These are phyloP conservation scores for Nothophoma quercina DNA, from an alignment of 2,329 filamentous ascomycete genomes.

Conservation along the genomic window DNA sequence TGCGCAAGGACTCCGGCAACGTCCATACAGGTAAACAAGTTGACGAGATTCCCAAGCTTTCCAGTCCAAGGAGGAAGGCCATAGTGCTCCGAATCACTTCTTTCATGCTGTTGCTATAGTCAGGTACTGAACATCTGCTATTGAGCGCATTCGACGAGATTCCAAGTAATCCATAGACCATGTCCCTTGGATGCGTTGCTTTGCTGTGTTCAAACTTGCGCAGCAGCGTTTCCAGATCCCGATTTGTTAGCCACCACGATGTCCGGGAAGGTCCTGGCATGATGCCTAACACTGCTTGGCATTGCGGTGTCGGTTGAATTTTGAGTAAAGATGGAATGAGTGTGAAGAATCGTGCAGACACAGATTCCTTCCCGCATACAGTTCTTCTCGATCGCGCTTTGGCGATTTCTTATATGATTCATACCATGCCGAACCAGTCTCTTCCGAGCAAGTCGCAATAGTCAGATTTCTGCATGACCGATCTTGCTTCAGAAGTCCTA, in stretches of 20 bases:
- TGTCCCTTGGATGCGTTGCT: conserved; percentile 29
- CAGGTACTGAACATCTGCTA: not conserved
- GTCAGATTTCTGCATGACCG: not conserved
- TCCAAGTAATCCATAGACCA: conserved; percentile 29
- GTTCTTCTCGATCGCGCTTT: conserved; percentile 26
- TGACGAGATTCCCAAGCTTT: not conserved
- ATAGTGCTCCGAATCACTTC: not conserved
- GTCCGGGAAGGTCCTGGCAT: conserved; percentile 25
- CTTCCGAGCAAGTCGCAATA: conserved; percentile 9
- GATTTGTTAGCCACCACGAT: conserved; percentile 30
- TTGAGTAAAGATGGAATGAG: conserved; percentile 11
- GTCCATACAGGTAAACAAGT: not conserved
- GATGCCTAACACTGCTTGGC: conserved; percentile 30
- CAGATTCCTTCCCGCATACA: conserved; percentile 16
- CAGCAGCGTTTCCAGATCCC: conserved; percentile 25
- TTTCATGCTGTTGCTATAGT: not conserved
- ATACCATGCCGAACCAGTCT: conserved; percentile 30
- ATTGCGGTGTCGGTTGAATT: conserved; percentile 5
- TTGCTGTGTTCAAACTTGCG: conserved; percentile 25
- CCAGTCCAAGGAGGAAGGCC: not conserved
- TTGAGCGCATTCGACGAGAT: conserved; percentile 23
- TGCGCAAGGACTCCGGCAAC: no score
- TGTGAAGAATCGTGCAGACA: conserved; percentile 22
- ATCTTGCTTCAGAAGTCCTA: not conserved
- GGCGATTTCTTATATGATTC: conserved; percentile 35